phyloP scores from a whole-genome alignment of 352 stramenopile genomes.

The Globisporangium spinosum region DNA sequence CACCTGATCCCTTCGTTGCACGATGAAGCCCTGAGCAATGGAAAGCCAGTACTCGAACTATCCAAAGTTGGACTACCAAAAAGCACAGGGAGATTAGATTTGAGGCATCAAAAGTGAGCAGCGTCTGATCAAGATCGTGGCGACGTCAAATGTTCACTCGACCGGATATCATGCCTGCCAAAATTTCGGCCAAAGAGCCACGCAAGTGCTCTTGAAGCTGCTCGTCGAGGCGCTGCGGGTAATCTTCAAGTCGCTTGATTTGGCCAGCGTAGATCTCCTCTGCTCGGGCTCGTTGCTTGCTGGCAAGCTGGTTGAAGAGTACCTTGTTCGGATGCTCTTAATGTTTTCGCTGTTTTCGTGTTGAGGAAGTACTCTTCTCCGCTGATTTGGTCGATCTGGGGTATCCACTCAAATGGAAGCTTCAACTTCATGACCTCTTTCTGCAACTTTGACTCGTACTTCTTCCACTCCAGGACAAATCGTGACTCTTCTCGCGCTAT shows the following conservation, averaged over 20 bases:
- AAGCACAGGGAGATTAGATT: not conserved
- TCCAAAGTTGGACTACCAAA: constrained; percentile 4
- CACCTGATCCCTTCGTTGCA: not conserved
- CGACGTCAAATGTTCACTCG: constrained; percentile 1
- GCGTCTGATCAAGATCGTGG: not conserved
- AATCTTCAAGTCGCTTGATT: constrained; percentile 22
- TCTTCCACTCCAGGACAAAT: constrained; percentile 27
- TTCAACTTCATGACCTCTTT: constrained; percentile 37
- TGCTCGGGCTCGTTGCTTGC: constrained; percentile 27
- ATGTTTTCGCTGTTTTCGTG: constrained; percentile 29
- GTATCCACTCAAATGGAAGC: constrained; percentile 38
- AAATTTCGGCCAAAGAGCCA: constrained; percentile 14
- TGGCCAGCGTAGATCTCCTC: constrained; percentile 25
- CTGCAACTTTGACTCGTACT: constrained; percentile 35
- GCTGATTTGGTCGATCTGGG: constrained; percentile 32
- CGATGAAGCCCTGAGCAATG: not conserved
- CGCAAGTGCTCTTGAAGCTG: constrained; percentile 12
- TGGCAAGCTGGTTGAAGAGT: constrained; percentile 29
- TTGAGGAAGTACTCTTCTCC: constrained; percentile 43
- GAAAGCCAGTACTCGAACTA: constrained; percentile 1
- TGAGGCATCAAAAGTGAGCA: not conserved
- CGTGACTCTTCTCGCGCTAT: constrained; percentile 22
- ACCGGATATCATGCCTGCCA: constrained; percentile 13
- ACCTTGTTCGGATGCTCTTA: constrained; percentile 33
- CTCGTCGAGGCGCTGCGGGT: constrained; percentile 20